These are phyloP conservation scores for Beta corolliflora DNA, from an alignment of 179 eudicot species.

Conservation along the genomic window DNA sequence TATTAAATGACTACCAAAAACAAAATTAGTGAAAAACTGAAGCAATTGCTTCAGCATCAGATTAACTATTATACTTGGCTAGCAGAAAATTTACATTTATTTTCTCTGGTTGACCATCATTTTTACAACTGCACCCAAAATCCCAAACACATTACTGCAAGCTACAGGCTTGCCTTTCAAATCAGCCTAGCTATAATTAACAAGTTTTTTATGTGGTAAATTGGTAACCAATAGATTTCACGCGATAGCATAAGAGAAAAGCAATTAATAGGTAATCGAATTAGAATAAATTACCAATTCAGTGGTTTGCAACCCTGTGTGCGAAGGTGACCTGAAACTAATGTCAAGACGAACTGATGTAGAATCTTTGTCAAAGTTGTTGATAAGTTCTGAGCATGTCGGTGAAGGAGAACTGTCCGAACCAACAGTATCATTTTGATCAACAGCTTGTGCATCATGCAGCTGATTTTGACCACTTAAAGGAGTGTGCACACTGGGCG, in stretches of 20 bases:
- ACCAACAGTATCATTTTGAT: constrained; percentile 37
- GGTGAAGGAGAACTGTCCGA: constrained; percentile 44
- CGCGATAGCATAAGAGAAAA: constrained; percentile 2
- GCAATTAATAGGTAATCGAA: constrained; percentile 1
- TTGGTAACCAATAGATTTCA: constrained; percentile 7
- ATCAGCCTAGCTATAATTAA: background rate
- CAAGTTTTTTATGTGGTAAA: background rate
- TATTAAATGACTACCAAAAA: background rate
- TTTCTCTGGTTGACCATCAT: background rate
- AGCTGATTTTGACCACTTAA: constrained; percentile 45
- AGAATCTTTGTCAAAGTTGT: constrained; percentile 43
- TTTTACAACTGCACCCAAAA: background rate
- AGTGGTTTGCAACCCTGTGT: constrained; percentile 94
- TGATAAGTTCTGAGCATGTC: constrained; percentile 35
- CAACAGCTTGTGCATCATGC: constrained; percentile 41
- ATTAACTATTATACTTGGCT: background rate
- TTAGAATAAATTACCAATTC: constrained; percentile 60
- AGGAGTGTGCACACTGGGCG: constrained; percentile 44
- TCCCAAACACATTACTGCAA: background rate
- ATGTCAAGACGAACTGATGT: constrained; percentile 86
- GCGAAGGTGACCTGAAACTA: constrained; percentile 94
- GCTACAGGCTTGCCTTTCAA: background rate
- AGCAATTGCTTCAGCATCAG: background rate
- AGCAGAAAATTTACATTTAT: background rate
- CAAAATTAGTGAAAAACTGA: background rate